phyloP scores from a whole-genome alignment of 805 yeast species.

The Candida taoyuanica region DNA sequence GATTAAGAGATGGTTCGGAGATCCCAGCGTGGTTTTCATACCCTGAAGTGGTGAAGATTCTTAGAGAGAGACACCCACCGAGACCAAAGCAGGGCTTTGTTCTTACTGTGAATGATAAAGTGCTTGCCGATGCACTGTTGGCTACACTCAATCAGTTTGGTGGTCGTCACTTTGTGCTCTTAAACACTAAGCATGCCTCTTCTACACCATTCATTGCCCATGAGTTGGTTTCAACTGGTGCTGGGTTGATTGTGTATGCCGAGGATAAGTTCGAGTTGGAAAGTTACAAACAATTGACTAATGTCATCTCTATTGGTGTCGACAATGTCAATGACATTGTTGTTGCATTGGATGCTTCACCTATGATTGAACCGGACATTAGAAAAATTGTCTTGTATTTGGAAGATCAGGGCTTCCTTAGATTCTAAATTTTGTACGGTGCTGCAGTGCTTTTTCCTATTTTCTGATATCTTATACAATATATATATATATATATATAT shows the following conservation, averaged over 20 bases:
- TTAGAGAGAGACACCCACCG: conserved; percentile 92
- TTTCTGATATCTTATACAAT: too few species aligned
- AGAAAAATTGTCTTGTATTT: conserved; percentile 60
- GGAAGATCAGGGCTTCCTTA: conserved; percentile 80
- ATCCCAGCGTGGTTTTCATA: conserved; percentile 98
- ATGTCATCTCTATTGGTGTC: conserved; percentile 40
- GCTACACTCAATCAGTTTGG: conserved; percentile 86
- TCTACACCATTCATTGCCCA: conserved; percentile 57
- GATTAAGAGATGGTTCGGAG: conserved; percentile 77
- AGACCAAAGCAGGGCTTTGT: conserved; percentile 87
- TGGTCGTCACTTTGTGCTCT: conserved; percentile 66
- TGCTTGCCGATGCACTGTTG: conserved; percentile 76
- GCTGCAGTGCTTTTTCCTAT: too few species aligned
- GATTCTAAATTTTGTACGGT: conserved; percentile 30
- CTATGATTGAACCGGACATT: conserved; percentile 62
- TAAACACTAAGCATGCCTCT: conserved; percentile 33
- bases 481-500: too few species aligned
- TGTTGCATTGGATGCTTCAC: conserved; percentile 49
- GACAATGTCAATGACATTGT: conserved; percentile 47
- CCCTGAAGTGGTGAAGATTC: conserved; percentile 89
- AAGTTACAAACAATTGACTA: conserved; percentile 5
- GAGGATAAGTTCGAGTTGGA: conserved; percentile 9
- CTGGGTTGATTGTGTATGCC: conserved; percentile 74
- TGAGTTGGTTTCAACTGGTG: conserved; percentile 82
- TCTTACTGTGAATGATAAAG: conserved; percentile 57